Evolutionary conservation across 345 rosid species (phyloP), one percentile per base, ranked within the genome.

Genomic region (Diplotaxis tenuifolia): DNA sequence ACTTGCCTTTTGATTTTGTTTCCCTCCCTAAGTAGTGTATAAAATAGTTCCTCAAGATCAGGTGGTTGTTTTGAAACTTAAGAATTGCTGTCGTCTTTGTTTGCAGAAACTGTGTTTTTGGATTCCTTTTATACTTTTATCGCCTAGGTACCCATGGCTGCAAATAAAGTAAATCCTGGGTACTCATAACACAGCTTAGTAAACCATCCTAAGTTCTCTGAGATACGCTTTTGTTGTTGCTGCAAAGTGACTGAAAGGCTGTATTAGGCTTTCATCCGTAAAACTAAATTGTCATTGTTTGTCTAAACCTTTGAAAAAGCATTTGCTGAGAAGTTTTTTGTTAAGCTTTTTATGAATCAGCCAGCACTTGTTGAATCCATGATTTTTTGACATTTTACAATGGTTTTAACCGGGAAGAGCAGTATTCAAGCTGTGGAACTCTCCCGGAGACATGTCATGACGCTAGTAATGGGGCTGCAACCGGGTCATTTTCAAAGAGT

Each of bases 381-480:
- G 34, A 6, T 5, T 65, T 65, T 23, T 73, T 65, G 60, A 67
- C 62, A 60, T 75, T 25, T 34, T 18, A 68, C 36, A 15, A 32
- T 69, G 65, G 27, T 62, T 68, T 42, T 68, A 77, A 81, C 9
- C 12, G 42, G 72, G 61, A 59, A 18, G 32, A 59, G 53, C 40
- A 76, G 71, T 68, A 75, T 67, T 74, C 60, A 66, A 70, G 75
- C 67, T 75, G 72, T 75, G 70, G 63, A 58, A 62, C 31, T 27
- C 34, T 67, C 76, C 55, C 64, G 58, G 65, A 77, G 74, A 70
- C 65, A 66, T 55, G 82, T 81, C 73, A 79, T 84, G 85, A 83
- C 80, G 71, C 67, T 87, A 82, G 75, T 58, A 82, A 86, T 89
- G 88, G 78, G 73, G 81, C 82, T 87, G 95, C 95, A 89, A 95